Base-by-base conservation (phyloP, 2,329 filamentous ascomycete species). In the Cryphonectria parasitica region DNA sequence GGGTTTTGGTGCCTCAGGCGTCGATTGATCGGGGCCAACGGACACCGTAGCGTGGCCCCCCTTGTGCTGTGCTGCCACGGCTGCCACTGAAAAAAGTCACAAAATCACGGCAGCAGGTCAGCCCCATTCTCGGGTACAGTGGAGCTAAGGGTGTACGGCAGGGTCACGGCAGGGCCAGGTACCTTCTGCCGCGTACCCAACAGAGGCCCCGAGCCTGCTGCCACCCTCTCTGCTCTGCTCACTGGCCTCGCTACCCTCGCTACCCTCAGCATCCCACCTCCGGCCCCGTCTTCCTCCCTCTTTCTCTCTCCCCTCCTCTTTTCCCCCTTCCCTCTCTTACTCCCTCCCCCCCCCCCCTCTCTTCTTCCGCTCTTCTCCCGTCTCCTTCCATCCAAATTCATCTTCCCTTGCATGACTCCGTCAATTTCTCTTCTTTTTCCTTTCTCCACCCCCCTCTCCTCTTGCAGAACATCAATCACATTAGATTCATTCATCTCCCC, bases 1-100 rank as follows among this genome's bases (percentile, higher is more conserved):
- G 61, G 52, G 68, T 56, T 67, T 43, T 11, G 52, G n/a, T 69
- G 67, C 67, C 62, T 64, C 62, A 69, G 67, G 67, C 67, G 54
- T 28, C 15, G 22, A 25, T n/a, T 58, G 64, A 60, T 72, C 70
- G 70, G 70, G 68, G 66, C 64, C 60, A 72, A 62, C 70, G 70
- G 70, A 60, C 70, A 72, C 70, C 49, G 64, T 49, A 64, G 68
- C 54, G 54, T 58, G 54, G 54, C 25, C 28, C 52, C 25, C 54
- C 28, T 28, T 31, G 54, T 17, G 54, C 54, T 28, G 25, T 58
- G 54, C 5, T 31, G 28, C 54, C 54, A 71, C 73, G 69, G 73
- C 45, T 49, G 45, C 45, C 45, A 49, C 45, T 49, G 45, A 49
- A 49, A n/a, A 49, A 49, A 22, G n/a, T 10, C 19, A 49, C 45